These are phyloP conservation scores for Bipolaris oryzae DNA, from an alignment of 2,329 filamentous ascomycete species.

Conservation along the genomic window DNA sequence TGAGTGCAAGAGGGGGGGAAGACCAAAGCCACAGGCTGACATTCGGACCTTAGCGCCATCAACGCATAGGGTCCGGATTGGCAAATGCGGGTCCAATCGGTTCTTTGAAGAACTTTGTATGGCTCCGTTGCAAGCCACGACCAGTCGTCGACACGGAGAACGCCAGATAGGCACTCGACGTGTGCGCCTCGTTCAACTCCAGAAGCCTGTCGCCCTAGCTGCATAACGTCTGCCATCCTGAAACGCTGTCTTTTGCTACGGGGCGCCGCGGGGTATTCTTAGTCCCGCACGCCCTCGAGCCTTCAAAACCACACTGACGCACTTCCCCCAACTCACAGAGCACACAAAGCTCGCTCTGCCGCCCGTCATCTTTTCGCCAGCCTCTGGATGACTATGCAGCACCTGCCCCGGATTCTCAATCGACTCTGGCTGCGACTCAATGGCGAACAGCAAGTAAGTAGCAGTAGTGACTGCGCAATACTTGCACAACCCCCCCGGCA, in stretches of 20 bases:
- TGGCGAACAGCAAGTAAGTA: constrained; percentile 38
- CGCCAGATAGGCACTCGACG: constrained; percentile 8
- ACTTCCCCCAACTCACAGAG: constrained; percentile 8
- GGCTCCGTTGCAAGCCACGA: constrained; percentile 12
- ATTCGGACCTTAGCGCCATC: background rate
- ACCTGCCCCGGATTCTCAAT: background rate
- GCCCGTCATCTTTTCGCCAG: constrained; percentile 4
- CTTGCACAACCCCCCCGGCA: background rate
- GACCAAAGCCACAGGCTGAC: background rate
- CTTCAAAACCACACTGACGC: constrained; percentile 25
- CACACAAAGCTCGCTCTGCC: constrained; percentile 11
- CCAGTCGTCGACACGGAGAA: constrained; percentile 17
- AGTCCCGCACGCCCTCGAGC: constrained; percentile 9
- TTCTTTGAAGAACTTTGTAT: constrained; percentile 14
- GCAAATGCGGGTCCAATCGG: constrained; percentile 6
- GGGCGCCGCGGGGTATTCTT: constrained; percentile 20
- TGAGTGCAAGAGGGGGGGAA: background rate
- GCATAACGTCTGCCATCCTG: constrained; percentile 27
- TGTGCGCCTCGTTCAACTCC: constrained; percentile 17
- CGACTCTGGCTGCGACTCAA: constrained; percentile 11
- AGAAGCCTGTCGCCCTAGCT: constrained; percentile 20
- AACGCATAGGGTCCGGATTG: constrained; percentile 16
- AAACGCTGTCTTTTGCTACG: constrained; percentile 25
- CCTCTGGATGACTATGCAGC: constrained; percentile 25
- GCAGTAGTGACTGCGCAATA: background rate